phyloP scores from a whole-genome alignment of 495 filamentous ascomycete genomes.

The Articulospora tetracladia region DNA sequence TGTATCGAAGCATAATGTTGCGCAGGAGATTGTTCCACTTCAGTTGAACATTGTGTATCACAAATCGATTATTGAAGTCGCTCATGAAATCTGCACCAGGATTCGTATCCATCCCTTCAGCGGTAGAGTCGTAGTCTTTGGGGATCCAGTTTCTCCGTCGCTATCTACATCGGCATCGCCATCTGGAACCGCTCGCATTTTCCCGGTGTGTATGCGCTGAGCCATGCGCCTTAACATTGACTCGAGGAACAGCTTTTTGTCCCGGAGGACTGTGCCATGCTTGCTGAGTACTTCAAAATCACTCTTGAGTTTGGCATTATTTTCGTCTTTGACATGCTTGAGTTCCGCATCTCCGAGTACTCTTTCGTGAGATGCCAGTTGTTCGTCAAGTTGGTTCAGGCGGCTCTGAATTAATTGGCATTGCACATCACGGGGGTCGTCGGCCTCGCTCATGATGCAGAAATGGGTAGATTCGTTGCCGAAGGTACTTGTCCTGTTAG shows the following conservation, averaged over 20 bases:
- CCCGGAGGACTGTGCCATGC: conserved; percentile 64
- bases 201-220: conserved; percentile 45
- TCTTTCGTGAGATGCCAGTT: conserved; percentile 67
- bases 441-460: conserved; percentile 91
- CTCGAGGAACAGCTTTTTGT: conserved; percentile 74
- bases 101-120: conserved; percentile 21
- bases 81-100: conserved; percentile 23
- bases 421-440: conserved; percentile 89
- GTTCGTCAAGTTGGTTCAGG: conserved; percentile 69
- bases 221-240: conserved; percentile 67
- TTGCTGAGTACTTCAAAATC: conserved; percentile 66
- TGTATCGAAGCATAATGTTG: conserved; percentile 95
- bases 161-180: conserved; percentile 34
- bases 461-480: conserved; percentile 88
- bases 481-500: conserved; percentile 76
- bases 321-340: conserved; percentile 50
- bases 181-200: conserved; percentile 41
- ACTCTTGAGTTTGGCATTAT: conserved; percentile 46
- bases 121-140: conserved; percentile 15
- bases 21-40: conserved; percentile 98
- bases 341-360: conserved; percentile 63
- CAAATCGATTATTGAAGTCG: conserved; percentile 97
- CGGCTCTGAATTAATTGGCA: conserved; percentile 78
- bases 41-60: conserved; percentile 93
- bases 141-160: conserved; percentile 16